A percentile compares a stretch with the other conserved stretches of the same genome.
Evolutionary conservation across 2,329 filamentous ascomycete species (phyloP).

Genomic region (Periglandula ipomoeae): DNA sequence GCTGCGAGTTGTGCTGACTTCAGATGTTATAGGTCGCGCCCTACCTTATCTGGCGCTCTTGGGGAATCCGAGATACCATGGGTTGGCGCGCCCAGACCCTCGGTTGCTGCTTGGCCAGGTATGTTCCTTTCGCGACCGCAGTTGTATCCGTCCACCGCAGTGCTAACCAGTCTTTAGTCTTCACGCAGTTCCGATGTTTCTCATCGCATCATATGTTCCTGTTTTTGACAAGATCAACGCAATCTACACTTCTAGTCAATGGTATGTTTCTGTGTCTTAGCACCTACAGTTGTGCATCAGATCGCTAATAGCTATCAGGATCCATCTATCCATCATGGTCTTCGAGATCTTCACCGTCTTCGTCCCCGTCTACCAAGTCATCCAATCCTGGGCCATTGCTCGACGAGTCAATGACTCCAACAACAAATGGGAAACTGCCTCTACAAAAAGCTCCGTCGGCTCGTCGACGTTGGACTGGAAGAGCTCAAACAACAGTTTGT

Average conservation of each 20-base stretch:
- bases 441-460: conserved; percentile 1
- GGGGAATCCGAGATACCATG: conserved; percentile 51
- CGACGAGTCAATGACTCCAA: conserved; percentile 17
- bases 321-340: conserved; percentile 46
- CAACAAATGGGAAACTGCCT: conserved; percentile 10
- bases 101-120: conserved; percentile 34
- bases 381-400: conserved; percentile 25
- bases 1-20: too few species aligned
- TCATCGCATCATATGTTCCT: conserved; percentile 45
- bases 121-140: conserved; percentile 9
- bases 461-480: conserved; percentile 10
- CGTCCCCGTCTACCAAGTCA: conserved; percentile 49
- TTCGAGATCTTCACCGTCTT: conserved; percentile 54
- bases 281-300: conserved; percentile 19
- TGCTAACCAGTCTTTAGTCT: conserved; percentile 31
- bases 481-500: conserved; percentile 1
- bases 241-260: conserved; percentile 49
- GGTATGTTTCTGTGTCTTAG: conserved; percentile 49
- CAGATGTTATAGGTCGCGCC: conserved; percentile 45
- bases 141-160: neutral
- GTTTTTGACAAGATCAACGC: conserved; percentile 40
- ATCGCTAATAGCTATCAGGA: conserved; percentile 12
- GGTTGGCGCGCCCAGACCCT: conserved; percentile 58
- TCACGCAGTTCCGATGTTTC: conserved; percentile 56
- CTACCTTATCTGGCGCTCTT: conserved; percentile 48